A percentile compares a stretch with the other conserved stretches of the same genome.
Evolutionary conservation across 139 green algal genomes (phyloP).

Genomic region (Chlorella sp.): DNA sequence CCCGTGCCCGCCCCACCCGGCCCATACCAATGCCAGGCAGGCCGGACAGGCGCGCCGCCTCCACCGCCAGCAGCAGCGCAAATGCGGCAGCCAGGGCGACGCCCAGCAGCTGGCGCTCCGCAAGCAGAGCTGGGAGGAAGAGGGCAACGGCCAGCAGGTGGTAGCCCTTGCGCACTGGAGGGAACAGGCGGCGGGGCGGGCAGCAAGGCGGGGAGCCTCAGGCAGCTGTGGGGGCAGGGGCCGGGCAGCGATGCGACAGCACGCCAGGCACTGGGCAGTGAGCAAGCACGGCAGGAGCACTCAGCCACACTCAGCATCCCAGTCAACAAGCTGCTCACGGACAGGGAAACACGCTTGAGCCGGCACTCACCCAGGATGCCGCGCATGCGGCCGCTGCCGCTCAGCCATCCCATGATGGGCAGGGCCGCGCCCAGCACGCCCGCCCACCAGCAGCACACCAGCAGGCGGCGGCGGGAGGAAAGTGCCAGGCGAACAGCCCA

Average conservation of each 20-base stretch:
- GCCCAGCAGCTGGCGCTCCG: slow-evolving; percentile 70
- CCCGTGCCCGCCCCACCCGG: too few species aligned
- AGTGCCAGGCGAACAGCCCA: slow-evolving; percentile 38
- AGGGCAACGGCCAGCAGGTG: slow-evolving; percentile 77
- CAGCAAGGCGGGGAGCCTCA: neutral
- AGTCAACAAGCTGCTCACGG: neutral
- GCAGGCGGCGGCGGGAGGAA: slow-evolving; percentile 29
- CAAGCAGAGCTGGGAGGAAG: slow-evolving; percentile 74
- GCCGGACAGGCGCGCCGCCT: slow-evolving; percentile 49
- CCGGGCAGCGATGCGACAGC: neutral
- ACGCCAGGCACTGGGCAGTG: neutral
- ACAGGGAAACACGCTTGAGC: neutral
- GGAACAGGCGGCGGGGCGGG: too few species aligned
- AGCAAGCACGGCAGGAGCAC: neutral
- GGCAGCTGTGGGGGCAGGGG: neutral
- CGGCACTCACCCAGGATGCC: slow-evolving; percentile 31
- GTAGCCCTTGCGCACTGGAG: slow-evolving; percentile 75
- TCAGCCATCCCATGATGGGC: slow-evolving; percentile 56
- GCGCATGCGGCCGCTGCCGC: slow-evolving; percentile 13
- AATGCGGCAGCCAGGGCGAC: slow-evolving; percentile 62
- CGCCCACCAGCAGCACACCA: slow-evolving; percentile 65
- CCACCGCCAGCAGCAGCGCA: slow-evolving; percentile 51
- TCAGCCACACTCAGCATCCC: neutral
- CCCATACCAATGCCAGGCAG: slow-evolving; percentile 39
- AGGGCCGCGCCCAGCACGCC: slow-evolving; percentile 51